These are phyloP conservation scores for Cladosporium sp. DNA, from an alignment of 2,329 filamentous ascomycete genomes.

Conservation along the genomic window DNA sequence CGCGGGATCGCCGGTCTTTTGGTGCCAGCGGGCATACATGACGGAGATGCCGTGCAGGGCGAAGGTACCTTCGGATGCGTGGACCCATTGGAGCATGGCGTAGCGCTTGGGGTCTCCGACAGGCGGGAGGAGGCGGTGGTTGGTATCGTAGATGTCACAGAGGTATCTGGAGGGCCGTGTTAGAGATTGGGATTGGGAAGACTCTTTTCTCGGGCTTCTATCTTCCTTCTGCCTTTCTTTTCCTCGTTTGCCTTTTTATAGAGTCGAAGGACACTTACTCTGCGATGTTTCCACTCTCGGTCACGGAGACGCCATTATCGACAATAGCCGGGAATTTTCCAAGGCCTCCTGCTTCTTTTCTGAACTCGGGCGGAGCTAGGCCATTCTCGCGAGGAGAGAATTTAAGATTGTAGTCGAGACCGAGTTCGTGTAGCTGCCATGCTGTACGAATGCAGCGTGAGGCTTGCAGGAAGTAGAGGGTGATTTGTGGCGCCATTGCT, in stretches of 20 bases:
- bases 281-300: slow-evolving; percentile 45
- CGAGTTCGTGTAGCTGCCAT: slow-evolving; percentile 45
- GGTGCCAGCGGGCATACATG: slow-evolving; percentile 42
- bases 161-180: slow-evolving; percentile 36
- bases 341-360: slow-evolving; percentile 38
- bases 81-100: slow-evolving; percentile 41
- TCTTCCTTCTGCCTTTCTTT: no score
- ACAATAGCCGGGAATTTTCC: slow-evolving; percentile 44
- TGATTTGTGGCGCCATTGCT: slow-evolving; percentile 29
- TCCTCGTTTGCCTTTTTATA: no score
- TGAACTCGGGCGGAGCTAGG: slow-evolving; percentile 41
- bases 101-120: slow-evolving; percentile 32
- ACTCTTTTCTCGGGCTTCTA: no score
- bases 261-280: slow-evolving; percentile 33
- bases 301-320: slow-evolving; percentile 38
- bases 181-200: not conserved
- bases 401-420: slow-evolving; percentile 39
- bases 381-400: slow-evolving; percentile 37
- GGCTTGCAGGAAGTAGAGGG: slow-evolving; percentile 46
- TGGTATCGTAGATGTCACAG: slow-evolving; percentile 43
- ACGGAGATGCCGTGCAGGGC: slow-evolving; percentile 43
- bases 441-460: slow-evolving; percentile 43
- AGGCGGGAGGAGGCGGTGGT: slow-evolving; percentile 34
- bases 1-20: slow-evolving; percentile 33
- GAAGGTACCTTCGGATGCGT: slow-evolving; percentile 46